Evolutionary conservation across 352 stramenopile genomes (phyloP).

Genomic region (Ochromonadaceae sp.): DNA sequence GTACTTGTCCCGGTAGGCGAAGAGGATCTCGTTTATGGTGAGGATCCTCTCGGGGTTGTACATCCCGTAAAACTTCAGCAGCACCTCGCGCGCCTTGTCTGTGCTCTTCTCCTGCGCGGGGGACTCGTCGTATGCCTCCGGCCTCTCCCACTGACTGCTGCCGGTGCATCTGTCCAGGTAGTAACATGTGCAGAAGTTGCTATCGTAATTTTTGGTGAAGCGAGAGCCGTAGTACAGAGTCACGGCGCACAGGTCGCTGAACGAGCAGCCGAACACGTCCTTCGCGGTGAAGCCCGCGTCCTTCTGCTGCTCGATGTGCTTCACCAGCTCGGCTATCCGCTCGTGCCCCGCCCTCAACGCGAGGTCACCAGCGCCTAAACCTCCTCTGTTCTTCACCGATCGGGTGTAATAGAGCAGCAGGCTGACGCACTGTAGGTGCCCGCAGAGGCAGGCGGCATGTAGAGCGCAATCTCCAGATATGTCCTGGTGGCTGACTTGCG

Average conservation of each 20-base stretch:
- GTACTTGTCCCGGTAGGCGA: neutral
- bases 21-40: constrained; percentile 7
- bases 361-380: neutral
- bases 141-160: neutral
- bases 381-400: neutral
- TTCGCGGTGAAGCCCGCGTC: neutral
- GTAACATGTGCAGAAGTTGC: neutral
- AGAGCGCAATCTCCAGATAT: constrained; percentile 4
- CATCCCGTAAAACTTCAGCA: constrained; percentile 1
- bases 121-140: neutral
- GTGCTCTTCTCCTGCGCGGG: neutral
- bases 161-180: neutral
- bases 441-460: neutral
- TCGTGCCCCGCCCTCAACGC: neutral
- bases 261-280: neutral
- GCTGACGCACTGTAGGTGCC: neutral
- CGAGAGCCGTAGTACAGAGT: constrained; percentile 2
- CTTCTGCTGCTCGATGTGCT: neutral
- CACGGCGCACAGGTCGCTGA: neutral
- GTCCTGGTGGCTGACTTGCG: neutral
- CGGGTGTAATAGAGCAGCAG: neutral
- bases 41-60: constrained; percentile 8
- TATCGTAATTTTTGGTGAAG: constrained; percentile 8
- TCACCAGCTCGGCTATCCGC: neutral
- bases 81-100: neutral